Percentiles rank a stretch among this genome's conserved stretches.
These are phyloP conservation scores for Picea sitchensis DNA, from an alignment of 75 land plant genomes.

Conservation along the genomic window DNA sequence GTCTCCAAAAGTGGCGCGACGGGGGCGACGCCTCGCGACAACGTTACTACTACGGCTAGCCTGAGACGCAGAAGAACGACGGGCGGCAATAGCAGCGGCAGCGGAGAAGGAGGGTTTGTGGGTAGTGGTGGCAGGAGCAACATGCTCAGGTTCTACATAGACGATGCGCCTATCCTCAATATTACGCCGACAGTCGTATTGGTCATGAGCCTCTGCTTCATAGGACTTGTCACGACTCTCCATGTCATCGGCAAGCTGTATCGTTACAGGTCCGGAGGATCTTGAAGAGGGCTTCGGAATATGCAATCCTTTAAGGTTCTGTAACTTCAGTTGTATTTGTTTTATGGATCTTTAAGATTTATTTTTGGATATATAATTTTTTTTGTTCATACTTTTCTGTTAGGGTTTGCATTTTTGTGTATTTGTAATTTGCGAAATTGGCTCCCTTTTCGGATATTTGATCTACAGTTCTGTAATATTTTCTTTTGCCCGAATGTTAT, in stretches of 20 bases:
- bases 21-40: slow-evolving; percentile 52
- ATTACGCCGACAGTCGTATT: slow-evolving; percentile 23
- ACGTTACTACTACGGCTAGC: slow-evolving; percentile 52
- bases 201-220: too few species aligned
- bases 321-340: too few species aligned
- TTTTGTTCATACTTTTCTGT: too few species aligned
- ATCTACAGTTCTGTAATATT: too few species aligned
- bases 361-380: too few species aligned
- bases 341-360: too few species aligned
- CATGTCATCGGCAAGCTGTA: slow-evolving; percentile 67
- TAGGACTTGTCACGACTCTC: too few species aligned
- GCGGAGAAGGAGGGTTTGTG: slow-evolving; percentile 22
- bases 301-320: too few species aligned
- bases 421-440: too few species aligned
- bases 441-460: too few species aligned
- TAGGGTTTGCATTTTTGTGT: too few species aligned
- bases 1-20: slow-evolving; percentile 3
- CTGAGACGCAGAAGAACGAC: slow-evolving; percentile 17
- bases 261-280: slow-evolving; percentile 41
- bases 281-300: background rate
- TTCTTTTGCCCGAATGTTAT: too few species aligned
- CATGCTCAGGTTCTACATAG: slow-evolving; percentile 96
- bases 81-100: slow-evolving; percentile 6
- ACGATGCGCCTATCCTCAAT: slow-evolving; percentile 94
- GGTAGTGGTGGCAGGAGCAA: slow-evolving; percentile 54